Percentiles rank a stretch among this genome's conserved stretches.
phyloP scores from a whole-genome alignment of 306 rosid species.

The Fagus crenata region DNA sequence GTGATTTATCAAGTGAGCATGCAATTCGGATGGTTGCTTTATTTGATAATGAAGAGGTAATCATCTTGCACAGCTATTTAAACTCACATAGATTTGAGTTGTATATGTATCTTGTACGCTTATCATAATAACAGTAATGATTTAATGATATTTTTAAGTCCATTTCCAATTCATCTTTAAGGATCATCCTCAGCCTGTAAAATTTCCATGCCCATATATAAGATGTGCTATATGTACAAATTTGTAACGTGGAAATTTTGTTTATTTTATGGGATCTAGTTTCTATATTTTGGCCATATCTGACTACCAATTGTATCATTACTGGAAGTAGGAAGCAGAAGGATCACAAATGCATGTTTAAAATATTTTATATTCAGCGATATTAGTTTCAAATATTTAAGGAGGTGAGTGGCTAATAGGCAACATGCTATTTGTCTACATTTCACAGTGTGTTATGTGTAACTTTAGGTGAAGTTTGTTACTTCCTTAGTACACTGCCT shows the following conservation, averaged over 20 bases:
- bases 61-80: slow-evolving; percentile 22
- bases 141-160: neutral
- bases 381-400: neutral
- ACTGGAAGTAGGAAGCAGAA: neutral
- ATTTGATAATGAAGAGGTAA: slow-evolving; percentile 98
- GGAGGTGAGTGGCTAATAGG: neutral
- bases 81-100: neutral
- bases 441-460: too few species aligned
- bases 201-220: neutral
- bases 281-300: neutral
- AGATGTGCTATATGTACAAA: neutral
- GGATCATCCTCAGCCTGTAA: neutral
- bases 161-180: neutral
- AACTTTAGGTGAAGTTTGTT: too few species aligned
- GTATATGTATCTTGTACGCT: slow-evolving; percentile 7
- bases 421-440: neutral
- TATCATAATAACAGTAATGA: neutral
- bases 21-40: slow-evolving; percentile 94
- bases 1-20: slow-evolving; percentile 61
- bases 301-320: neutral
- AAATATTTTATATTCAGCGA: neutral
- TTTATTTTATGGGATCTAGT: neutral
- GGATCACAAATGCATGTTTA: neutral
- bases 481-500: too few species aligned
- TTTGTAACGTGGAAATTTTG: neutral